Evolutionary conservation across 306 rosid species (phyloP).

Genomic region (Crotalaria pallida): DNA sequence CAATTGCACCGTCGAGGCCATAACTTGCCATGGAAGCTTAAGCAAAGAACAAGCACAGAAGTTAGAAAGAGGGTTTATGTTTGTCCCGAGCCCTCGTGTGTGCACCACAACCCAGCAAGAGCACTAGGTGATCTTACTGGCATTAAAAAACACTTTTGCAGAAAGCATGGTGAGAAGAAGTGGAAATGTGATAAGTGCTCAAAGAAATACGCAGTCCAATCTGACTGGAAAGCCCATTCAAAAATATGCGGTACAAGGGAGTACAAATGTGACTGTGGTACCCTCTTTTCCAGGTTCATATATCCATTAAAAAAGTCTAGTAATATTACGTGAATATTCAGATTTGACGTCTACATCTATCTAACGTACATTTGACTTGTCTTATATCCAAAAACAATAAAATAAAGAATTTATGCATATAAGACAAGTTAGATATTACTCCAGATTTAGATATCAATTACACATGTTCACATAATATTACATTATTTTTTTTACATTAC

Average conservation of each 20-base stretch:
- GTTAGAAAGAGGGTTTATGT: slow-evolving; percentile 57
- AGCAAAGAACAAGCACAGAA: slow-evolving; percentile 51
- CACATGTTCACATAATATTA: no score
- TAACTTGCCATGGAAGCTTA: slow-evolving; percentile 88
- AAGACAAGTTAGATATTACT: no score
- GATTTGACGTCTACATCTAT: no score
- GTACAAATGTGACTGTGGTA: slow-evolving; percentile 94
- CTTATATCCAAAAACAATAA: no score
- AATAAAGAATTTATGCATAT: no score
- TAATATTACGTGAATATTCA: no score
- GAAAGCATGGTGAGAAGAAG: slow-evolving; percentile 87
- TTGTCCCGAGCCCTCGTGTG: slow-evolving; percentile 77
- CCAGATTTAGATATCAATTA: no score
- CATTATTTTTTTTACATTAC: no score
- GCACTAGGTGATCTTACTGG: slow-evolving; percentile 92
- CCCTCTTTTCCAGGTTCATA: slow-evolving; percentile 80
- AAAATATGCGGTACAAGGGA: slow-evolving; percentile 82
- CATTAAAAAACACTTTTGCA: slow-evolving; percentile 75
- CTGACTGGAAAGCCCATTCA: slow-evolving; percentile 87
- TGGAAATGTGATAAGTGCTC: slow-evolving; percentile 96
- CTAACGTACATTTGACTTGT: no score
- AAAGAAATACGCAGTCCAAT: slow-evolving; percentile 84
- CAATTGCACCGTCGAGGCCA: slow-evolving; percentile 87
- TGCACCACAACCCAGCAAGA: slow-evolving; percentile 71
- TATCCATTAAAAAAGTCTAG: no score